Conservation (phyloP, 345 rosid species). For the Punica granatum region DNA sequence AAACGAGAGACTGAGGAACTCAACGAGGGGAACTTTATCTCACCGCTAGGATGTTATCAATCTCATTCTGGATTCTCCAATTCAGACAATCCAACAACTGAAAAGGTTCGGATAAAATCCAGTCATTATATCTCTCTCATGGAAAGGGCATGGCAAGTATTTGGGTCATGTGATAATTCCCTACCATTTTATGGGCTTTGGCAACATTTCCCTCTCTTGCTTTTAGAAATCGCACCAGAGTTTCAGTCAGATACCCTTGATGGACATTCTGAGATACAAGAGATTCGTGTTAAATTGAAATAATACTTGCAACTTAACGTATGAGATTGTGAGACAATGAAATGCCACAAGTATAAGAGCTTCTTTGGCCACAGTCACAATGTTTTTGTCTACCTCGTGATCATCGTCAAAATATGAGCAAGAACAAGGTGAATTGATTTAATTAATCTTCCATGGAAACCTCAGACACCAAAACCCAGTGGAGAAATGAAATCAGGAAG, state of each 20-base stretch:
- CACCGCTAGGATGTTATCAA: constrained; percentile 68
- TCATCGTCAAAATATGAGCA: not conserved
- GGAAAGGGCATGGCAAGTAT: not conserved
- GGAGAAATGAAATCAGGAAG: not conserved
- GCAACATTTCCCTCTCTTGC: constrained; percentile 69
- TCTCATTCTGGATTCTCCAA: constrained; percentile 85
- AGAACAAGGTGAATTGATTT: no score
- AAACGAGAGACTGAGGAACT: not conserved
- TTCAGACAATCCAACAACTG: constrained; percentile 80
- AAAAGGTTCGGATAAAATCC: constrained; percentile 9
- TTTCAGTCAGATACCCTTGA: constrained; percentile 58
- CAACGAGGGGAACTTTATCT: constrained; percentile 15
- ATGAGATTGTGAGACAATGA: not conserved
- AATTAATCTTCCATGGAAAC: not conserved
- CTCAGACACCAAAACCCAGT: not conserved
- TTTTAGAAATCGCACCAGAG: constrained; percentile 54
- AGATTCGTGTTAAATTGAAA: not conserved
- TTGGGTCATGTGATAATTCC: constrained; percentile 5
- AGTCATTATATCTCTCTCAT: not conserved
- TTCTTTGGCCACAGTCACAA: not conserved
- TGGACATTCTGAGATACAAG: constrained; percentile 44
- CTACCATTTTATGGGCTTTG: constrained; percentile 73
- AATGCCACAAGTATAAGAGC: not conserved
- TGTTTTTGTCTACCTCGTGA: not conserved
- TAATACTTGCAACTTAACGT: no score